phyloP scores from a whole-genome alignment of 768 basidiomycete genomes.

The Melanogaster broomeanus region DNA sequence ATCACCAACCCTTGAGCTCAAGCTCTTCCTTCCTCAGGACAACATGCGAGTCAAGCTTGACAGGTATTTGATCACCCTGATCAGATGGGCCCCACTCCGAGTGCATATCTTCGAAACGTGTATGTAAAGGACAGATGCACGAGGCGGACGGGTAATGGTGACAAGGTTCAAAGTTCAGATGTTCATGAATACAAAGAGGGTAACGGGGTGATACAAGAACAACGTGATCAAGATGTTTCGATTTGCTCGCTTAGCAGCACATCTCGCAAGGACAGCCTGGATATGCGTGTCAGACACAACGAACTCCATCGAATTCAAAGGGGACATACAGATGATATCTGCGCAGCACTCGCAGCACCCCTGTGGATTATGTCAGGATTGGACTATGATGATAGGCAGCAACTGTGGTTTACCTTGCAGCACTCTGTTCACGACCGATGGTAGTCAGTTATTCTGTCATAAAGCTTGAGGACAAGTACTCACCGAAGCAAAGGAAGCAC shows the following conservation, averaged over 20 bases:
- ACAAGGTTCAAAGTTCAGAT: not conserved
- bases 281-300: constrained; percentile 3
- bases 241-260: constrained; percentile 51
- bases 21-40: not conserved
- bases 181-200: not conserved
- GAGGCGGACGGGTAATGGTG: not conserved
- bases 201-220: not conserved
- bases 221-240: not conserved
- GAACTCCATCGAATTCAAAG: not conserved
- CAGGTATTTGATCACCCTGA: not conserved
- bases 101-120: not conserved
- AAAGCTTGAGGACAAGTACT: constrained; percentile 21
- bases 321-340: constrained; percentile 67
- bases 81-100: not conserved
- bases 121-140: not conserved
- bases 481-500: constrained; percentile 77
- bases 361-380: constrained; percentile 32
- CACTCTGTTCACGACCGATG: constrained; percentile 48
- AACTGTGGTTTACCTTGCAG: constrained; percentile 53
- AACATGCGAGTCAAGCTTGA: not conserved
- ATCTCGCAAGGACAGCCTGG: constrained; percentile 81
- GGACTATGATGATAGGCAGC: not conserved
- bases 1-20: too few relatives aligned
- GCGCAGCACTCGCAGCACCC: constrained; percentile 70
- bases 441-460: not conserved